These are phyloP conservation scores for Pichia sp. DNA, from an alignment of 1,139 yeast genomes.

Conservation along the genomic window DNA sequence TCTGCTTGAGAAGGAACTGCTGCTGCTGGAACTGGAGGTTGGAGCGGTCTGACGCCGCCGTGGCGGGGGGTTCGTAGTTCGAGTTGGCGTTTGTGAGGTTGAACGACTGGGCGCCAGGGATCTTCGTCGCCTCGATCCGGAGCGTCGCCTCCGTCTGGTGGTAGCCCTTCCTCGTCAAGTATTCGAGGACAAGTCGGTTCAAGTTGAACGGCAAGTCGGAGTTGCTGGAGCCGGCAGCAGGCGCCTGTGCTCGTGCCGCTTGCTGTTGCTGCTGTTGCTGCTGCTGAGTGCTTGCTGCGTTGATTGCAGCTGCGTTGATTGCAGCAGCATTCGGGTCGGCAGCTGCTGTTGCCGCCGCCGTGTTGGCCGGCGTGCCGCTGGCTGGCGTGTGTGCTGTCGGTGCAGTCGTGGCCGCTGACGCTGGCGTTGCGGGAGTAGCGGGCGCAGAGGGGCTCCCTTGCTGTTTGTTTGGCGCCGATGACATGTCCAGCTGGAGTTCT, in stretches of 20 bases:
- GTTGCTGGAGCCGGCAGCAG: slow-evolving; percentile 3
- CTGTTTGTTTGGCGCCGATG: neutral
- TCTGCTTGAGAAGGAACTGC: slow-evolving; percentile 32
- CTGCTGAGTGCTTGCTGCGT: neutral
- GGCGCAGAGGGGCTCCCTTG: slow-evolving; percentile 1
- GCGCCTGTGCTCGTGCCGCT: slow-evolving; percentile 1
- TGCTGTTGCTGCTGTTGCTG: slow-evolving; percentile 1
- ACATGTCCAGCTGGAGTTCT: neutral
- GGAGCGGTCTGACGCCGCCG: slow-evolving; percentile 27
- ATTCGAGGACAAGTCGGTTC: slow-evolving; percentile 75
- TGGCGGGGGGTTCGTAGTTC: slow-evolving; percentile 39
- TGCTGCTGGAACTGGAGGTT: slow-evolving; percentile 30
- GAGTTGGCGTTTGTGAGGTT: slow-evolving; percentile 44
- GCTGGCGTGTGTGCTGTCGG: neutral
- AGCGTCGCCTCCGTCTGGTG: slow-evolving; percentile 92
- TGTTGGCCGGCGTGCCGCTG: neutral
- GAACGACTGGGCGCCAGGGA: slow-evolving; percentile 57
- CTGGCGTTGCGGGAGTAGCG: slow-evolving; percentile 14
- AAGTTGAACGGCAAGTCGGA: slow-evolving; percentile 13
- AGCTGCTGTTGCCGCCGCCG: neutral
- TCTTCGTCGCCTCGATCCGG: slow-evolving; percentile 78
- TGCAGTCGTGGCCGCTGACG: slow-evolving; percentile 19
- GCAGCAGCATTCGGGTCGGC: neutral
- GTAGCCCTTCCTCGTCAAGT: slow-evolving; percentile 88
- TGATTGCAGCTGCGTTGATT: slow-evolving; percentile 16